These are phyloP conservation scores for Sporothrix mexicana DNA, from an alignment of 2,329 filamentous ascomycete species.

Conservation along the genomic window DNA sequence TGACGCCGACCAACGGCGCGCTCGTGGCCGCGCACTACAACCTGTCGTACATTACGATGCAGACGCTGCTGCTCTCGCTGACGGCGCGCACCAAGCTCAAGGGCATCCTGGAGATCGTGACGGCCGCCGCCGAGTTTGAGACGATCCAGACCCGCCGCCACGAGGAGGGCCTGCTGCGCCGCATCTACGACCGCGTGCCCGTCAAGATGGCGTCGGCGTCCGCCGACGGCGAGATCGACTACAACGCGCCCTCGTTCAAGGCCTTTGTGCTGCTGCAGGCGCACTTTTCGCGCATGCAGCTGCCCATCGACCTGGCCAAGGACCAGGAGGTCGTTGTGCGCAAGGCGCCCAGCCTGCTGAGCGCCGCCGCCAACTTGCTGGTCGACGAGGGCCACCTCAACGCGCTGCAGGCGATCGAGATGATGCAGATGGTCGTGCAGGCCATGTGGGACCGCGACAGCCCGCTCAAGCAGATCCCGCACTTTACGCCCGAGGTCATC, in stretches of 20 bases:
- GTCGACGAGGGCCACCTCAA: slow-evolving; percentile 96
- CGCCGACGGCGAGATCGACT: slow-evolving; percentile 70
- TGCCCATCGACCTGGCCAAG: slow-evolving; percentile 93
- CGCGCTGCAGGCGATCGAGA: slow-evolving; percentile 98
- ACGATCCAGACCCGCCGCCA: slow-evolving; percentile 88
- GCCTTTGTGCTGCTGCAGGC: slow-evolving; percentile 96
- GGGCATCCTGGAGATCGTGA: slow-evolving; percentile 94
- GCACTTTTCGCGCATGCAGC: slow-evolving; percentile 95
- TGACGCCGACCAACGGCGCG: slow-evolving; percentile 89
- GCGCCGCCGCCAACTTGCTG: slow-evolving; percentile 91
- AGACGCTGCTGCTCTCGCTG: slow-evolving; percentile 93
- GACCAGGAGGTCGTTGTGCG: slow-evolving; percentile 88
- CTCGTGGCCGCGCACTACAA: slow-evolving; percentile 99
- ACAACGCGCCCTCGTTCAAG: slow-evolving; percentile 97
- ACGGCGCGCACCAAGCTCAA: slow-evolving; percentile 91
- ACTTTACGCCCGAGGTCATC: slow-evolving; percentile 84
- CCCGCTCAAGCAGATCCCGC: slow-evolving; percentile 95
- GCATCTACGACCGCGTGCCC: slow-evolving; percentile 91
- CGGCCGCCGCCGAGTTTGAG: slow-evolving; percentile 96
- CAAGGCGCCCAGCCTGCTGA: slow-evolving; percentile 85
- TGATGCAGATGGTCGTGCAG: slow-evolving; percentile 99
- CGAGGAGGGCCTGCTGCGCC: slow-evolving; percentile 83
- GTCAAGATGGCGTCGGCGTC: slow-evolving; percentile 77
- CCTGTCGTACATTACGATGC: slow-evolving; percentile 99
- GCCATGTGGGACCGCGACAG: slow-evolving; percentile 99